Percentiles rank a stretch among this genome's conserved stretches.
Evolutionary conservation across 371 early-diverging fungal species (phyloP).

Genomic region (Mucor plumbeus): DNA sequence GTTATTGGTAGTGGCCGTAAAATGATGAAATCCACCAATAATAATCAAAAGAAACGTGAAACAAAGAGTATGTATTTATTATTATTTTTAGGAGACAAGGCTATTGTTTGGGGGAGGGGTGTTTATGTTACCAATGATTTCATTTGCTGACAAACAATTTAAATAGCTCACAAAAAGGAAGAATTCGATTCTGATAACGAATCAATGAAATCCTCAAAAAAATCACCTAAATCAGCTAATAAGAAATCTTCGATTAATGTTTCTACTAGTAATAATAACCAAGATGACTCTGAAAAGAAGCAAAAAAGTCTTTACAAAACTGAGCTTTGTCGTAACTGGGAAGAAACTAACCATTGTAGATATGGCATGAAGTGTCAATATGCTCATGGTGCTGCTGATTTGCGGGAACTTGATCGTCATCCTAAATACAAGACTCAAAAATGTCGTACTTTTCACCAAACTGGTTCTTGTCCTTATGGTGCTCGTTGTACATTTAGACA

Average conservation of each 20-base stretch:
- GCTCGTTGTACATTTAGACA: constrained; percentile 97
- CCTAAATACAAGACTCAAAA: constrained; percentile 95
- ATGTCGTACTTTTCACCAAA: constrained; percentile 88
- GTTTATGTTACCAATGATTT: not conserved
- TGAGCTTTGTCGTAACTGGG: constrained; percentile 93
- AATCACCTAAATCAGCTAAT: constrained; percentile 6
- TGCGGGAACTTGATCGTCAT: constrained; percentile 87
- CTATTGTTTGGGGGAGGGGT: not conserved
- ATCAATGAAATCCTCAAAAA: not conserved
- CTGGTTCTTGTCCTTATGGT: constrained; percentile 94
- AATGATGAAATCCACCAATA: not conserved
- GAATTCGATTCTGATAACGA: constrained; percentile 17
- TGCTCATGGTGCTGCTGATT: constrained; percentile 88
- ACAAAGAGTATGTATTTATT: constrained; percentile 9
- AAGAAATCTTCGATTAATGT: not conserved
- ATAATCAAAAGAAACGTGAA: constrained; percentile 11
- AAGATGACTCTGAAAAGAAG: constrained; percentile 19
- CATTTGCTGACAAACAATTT: constrained; percentile 9
- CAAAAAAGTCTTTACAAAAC: constrained; percentile 89
- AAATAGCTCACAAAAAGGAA: constrained; percentile 11
- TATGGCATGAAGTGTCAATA: constrained; percentile 97
- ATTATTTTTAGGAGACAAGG: not conserved
- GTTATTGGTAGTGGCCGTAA: not conserved
- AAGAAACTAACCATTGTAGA: constrained; percentile 88
- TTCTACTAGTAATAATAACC: not conserved